A percentile compares a stretch with the other conserved stretches of the same genome.
phyloP scores from a whole-genome alignment of 2,329 filamentous ascomycete species.

The Aspergillus candidus region DNA sequence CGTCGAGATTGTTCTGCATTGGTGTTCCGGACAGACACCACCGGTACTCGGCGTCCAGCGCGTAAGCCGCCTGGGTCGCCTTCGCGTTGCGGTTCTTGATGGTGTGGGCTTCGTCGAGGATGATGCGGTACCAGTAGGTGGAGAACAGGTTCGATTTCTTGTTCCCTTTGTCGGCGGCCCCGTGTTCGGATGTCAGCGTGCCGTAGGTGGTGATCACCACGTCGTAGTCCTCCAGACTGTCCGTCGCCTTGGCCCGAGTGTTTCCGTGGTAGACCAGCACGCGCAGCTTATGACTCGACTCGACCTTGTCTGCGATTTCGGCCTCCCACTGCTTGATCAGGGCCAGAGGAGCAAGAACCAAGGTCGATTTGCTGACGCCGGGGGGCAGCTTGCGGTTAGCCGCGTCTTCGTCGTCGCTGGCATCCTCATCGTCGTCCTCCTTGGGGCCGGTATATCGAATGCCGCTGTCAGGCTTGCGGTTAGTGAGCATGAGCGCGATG shows the following conservation, averaged over 20 bases:
- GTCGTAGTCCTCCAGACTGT: conserved; percentile 76
- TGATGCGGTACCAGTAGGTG: conserved; percentile 88
- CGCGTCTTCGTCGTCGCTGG: conserved; percentile 29
- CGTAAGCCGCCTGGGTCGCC: conserved; percentile 85
- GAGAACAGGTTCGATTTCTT: conserved; percentile 80
- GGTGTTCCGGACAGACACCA: conserved; percentile 97
- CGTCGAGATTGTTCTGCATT: conserved; percentile 97
- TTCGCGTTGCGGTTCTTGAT: conserved; percentile 99
- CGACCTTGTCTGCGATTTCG: conserved; percentile 80
- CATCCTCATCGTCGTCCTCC: conserved; percentile 48
- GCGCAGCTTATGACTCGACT: conserved; percentile 61
- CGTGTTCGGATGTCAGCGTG: conserved; percentile 86
- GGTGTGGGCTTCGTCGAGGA: conserved; percentile 93
- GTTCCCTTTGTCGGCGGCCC: conserved; percentile 56
- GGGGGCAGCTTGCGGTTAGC: conserved; percentile 61
- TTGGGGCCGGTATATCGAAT: conserved; percentile 12
- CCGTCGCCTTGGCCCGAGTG: conserved; percentile 69
- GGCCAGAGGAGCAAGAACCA: conserved; percentile 88
- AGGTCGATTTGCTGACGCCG: conserved; percentile 67
- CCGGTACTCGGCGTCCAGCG: conserved; percentile 75
- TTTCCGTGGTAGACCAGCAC: conserved; percentile 90
- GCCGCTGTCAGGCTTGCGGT: conserved; percentile 60
- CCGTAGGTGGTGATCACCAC: conserved; percentile 97
- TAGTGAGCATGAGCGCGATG: conserved; percentile 78
- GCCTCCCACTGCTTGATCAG: conserved; percentile 96